These are phyloP conservation scores for Penicillium parvum DNA, from an alignment of 495 filamentous ascomycete species.

Conservation along the genomic window DNA sequence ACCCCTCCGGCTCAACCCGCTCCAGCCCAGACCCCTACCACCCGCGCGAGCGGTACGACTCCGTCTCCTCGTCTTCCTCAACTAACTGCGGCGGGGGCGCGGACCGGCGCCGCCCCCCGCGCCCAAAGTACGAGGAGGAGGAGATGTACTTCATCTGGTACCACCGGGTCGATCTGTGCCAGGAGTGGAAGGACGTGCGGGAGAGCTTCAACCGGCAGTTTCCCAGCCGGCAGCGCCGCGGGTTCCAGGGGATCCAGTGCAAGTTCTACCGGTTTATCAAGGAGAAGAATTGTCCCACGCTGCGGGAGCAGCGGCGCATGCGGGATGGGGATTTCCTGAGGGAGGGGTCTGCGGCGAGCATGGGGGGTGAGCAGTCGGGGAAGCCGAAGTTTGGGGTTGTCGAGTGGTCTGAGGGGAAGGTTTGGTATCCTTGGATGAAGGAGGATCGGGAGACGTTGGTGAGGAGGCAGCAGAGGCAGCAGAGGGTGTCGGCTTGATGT, in stretches of 20 bases:
- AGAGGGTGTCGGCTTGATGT: constrained; percentile 6
- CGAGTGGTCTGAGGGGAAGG: constrained; percentile 35
- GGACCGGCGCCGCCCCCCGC: constrained; percentile 41
- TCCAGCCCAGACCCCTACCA: constrained; percentile 37
- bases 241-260: constrained; percentile 51
- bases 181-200: constrained; percentile 49
- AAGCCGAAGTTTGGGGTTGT: constrained; percentile 34
- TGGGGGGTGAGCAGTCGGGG: constrained; percentile 10
- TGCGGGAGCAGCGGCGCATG: constrained; percentile 43
- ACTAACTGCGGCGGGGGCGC: too few species aligned
- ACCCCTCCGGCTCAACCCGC: constrained; percentile 22
- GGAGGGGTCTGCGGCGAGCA: constrained; percentile 17
- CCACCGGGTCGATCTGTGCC: constrained; percentile 48
- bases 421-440: constrained; percentile 46
- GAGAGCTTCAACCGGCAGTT: constrained; percentile 49
- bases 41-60: constrained; percentile 38
- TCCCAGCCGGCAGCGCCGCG: constrained; percentile 37
- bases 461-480: constrained; percentile 2
- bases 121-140: constrained; percentile 49
- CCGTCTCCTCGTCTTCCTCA: constrained; percentile 42
- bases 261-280: constrained; percentile 52
- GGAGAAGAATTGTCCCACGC: constrained; percentile 43
- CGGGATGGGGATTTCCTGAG: constrained; percentile 43
- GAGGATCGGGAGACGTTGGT: constrained; percentile 15
- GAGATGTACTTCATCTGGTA: constrained; percentile 56